These are phyloP conservation scores for Phytophthora colocasiae DNA, from an alignment of 352 stramenopile genomes.

Conservation along the genomic window DNA sequence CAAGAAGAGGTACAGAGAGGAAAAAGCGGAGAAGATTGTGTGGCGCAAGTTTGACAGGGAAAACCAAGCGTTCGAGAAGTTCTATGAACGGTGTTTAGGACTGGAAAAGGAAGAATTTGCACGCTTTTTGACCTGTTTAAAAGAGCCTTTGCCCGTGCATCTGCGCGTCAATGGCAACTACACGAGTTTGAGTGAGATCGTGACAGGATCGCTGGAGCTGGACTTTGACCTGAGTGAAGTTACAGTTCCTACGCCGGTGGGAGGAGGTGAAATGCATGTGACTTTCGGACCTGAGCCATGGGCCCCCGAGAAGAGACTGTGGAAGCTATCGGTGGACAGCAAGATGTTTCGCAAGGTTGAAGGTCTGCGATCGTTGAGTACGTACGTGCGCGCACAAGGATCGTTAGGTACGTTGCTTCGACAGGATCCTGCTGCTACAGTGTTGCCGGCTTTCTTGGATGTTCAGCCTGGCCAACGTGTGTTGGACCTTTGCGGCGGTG, in stretches of 20 bases:
- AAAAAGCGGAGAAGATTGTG: constrained; percentile 86
- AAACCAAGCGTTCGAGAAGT: constrained; percentile 84
- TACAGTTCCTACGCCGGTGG: constrained; percentile 59
- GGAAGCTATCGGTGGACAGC: constrained; percentile 79
- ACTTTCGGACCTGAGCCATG: constrained; percentile 72
- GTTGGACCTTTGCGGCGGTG: constrained; percentile 73
- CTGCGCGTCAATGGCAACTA: constrained; percentile 91
- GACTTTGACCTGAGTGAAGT: constrained; percentile 73
- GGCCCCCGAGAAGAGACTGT: constrained; percentile 67
- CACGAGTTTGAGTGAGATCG: constrained; percentile 80
- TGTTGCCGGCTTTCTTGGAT: constrained; percentile 95
- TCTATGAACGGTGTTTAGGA: constrained; percentile 81
- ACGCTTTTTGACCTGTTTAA: constrained; percentile 83
- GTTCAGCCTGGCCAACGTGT: constrained; percentile 83
- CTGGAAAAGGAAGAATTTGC: constrained; percentile 78
- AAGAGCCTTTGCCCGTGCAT: constrained; percentile 78
- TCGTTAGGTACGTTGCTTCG: constrained; percentile 90
- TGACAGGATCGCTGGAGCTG: constrained; percentile 72
- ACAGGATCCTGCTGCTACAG: constrained; percentile 96
- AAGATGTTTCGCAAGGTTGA: constrained; percentile 91
- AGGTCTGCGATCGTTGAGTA: constrained; percentile 88
- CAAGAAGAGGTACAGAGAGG: constrained; percentile 67
- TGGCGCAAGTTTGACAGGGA: constrained; percentile 90
- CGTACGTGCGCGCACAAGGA: constrained; percentile 93
- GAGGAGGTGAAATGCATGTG: constrained; percentile 62